Evolutionary conservation across 2,329 filamentous ascomycete species (phyloP).

Genomic region (Colletotrichum lentis): DNA sequence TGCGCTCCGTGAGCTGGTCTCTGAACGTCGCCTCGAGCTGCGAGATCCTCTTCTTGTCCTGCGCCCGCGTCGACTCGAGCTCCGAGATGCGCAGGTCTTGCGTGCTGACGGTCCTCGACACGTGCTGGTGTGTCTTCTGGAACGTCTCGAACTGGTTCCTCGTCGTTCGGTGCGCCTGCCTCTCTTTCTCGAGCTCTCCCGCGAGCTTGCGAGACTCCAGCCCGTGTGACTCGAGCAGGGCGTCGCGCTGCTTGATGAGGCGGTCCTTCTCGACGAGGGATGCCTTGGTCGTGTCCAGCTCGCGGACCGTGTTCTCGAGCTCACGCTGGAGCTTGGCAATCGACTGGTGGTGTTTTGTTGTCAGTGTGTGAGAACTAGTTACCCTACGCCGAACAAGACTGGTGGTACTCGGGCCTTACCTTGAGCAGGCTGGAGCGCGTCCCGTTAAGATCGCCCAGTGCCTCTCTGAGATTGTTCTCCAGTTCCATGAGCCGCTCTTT

Average conservation of each 20-base stretch:
- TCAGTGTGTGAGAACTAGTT: constrained; percentile 11
- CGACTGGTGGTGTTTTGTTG: constrained; percentile 60
- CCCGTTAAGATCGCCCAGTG: constrained; percentile 86
- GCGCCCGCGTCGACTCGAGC: constrained; percentile 79
- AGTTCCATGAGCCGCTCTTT: constrained; percentile 90
- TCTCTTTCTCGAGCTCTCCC: constrained; percentile 91
- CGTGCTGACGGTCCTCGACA: constrained; percentile 83
- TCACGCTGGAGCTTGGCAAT: constrained; percentile 89
- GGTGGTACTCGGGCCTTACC: constrained; percentile 58
- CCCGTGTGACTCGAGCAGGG: constrained; percentile 85
- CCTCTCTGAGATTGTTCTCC: constrained; percentile 86
- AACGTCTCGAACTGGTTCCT: constrained; percentile 88
- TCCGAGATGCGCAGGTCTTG: constrained; percentile 87
- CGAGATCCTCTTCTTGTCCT: constrained; percentile 79
- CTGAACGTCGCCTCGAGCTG: constrained; percentile 81
- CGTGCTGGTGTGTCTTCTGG: constrained; percentile 86
- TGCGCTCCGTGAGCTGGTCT: constrained; percentile 88
- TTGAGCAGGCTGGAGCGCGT: constrained; percentile 86
- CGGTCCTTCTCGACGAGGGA: constrained; percentile 89
- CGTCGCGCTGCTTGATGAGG: constrained; percentile 87
- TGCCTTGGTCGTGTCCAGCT: constrained; percentile 80
- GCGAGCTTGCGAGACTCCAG: constrained; percentile 85
- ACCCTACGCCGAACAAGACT: no score
- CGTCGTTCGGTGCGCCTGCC: constrained; percentile 82
- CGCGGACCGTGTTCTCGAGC: constrained; percentile 81